phyloP scores from a whole-genome alignment of 805 yeast genomes.

The Pichia gijzeniarum region DNA sequence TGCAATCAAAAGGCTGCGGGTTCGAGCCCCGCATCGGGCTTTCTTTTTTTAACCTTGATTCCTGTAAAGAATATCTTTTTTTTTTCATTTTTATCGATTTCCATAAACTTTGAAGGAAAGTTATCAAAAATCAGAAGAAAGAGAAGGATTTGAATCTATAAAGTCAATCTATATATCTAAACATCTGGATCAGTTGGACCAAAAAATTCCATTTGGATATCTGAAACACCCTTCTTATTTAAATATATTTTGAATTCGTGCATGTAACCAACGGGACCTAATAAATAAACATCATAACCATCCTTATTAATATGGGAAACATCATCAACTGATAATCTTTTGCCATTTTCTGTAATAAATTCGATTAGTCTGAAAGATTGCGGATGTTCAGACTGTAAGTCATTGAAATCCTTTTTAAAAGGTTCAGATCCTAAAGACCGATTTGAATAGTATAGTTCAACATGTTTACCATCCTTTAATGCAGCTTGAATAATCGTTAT shows the following conservation, averaged over 20 bases:
- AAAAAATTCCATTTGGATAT: slow-evolving; percentile 28
- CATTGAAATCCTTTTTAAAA: slow-evolving; percentile 11
- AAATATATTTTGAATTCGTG: slow-evolving; percentile 24
- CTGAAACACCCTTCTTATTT: slow-evolving; percentile 14
- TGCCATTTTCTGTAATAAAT: slow-evolving; percentile 8
- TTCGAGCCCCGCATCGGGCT: slow-evolving; percentile 20
- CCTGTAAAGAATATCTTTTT: too few species aligned
- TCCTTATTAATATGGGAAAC: slow-evolving; percentile 18
- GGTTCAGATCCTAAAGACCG: slow-evolving; percentile 13
- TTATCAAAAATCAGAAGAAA: too few species aligned
- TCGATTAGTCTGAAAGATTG: neutral
- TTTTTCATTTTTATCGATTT: neutral
- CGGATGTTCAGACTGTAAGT: slow-evolving; percentile 9
- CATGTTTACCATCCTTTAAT: slow-evolving; percentile 27
- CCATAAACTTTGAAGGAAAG: too few species aligned
- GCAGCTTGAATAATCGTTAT: slow-evolving; percentile 44
- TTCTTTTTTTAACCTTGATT: slow-evolving; percentile 2
- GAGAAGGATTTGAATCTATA: too few species aligned
- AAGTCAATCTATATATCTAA: too few species aligned
- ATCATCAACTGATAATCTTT: slow-evolving; percentile 18
- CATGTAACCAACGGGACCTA: slow-evolving; percentile 34
- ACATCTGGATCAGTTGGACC: slow-evolving; percentile 27
- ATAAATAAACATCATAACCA: slow-evolving; percentile 26
- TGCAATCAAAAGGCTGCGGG: slow-evolving; percentile 18
- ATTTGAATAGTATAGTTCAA: slow-evolving; percentile 33